Conservation (phyloP, 805 yeast genomes). For the Yarrowia bubula region DNA sequence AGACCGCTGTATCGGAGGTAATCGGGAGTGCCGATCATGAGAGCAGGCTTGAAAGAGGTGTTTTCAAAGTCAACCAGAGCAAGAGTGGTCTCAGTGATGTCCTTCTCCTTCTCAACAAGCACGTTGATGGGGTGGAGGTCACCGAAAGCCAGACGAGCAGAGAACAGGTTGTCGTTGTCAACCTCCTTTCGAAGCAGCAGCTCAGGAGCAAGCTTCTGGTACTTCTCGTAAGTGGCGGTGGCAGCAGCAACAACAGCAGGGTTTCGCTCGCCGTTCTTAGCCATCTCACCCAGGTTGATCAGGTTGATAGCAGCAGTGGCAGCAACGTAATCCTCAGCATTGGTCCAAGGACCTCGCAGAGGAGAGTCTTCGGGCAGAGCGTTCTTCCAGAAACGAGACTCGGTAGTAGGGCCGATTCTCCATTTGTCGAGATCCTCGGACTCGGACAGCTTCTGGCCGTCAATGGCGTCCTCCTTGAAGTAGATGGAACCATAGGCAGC, state of each 20-base stretch:
- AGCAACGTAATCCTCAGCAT: constrained; percentile 61
- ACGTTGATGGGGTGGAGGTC: constrained; percentile 92
- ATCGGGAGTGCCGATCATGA: constrained; percentile 73
- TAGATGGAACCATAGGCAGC: constrained; percentile 78
- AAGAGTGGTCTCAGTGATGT: constrained; percentile 33
- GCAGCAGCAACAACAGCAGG: constrained; percentile 45
- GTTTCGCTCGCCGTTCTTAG: constrained; percentile 51
- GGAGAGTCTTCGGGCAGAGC: constrained; percentile 50
- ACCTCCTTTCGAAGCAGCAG: constrained; percentile 52
- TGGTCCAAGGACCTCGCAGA: constrained; percentile 75
- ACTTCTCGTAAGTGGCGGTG: constrained; percentile 59
- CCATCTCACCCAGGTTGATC: constrained; percentile 54
- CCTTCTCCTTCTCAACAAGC: constrained; percentile 46
- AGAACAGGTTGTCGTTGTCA: constrained; percentile 51
- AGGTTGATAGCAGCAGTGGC: constrained; percentile 66
- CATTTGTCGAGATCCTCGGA: constrained; percentile 59
- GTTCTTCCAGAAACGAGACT: constrained; percentile 72
- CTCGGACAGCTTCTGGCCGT: constrained; percentile 38
- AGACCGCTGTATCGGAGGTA: constrained; percentile 88
- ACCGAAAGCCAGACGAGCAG: constrained; percentile 73
- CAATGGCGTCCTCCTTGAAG: constrained; percentile 68
- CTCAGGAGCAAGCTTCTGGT: constrained; percentile 53
- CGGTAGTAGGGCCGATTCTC: constrained; percentile 88
- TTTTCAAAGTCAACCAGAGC: constrained; percentile 82
- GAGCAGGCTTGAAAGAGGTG: constrained; percentile 74